Evolutionary conservation across 345 rosid genomes (phyloP), one percentile per base, ranked within the genome.

Genomic region (Clarkia xantiana): DNA sequence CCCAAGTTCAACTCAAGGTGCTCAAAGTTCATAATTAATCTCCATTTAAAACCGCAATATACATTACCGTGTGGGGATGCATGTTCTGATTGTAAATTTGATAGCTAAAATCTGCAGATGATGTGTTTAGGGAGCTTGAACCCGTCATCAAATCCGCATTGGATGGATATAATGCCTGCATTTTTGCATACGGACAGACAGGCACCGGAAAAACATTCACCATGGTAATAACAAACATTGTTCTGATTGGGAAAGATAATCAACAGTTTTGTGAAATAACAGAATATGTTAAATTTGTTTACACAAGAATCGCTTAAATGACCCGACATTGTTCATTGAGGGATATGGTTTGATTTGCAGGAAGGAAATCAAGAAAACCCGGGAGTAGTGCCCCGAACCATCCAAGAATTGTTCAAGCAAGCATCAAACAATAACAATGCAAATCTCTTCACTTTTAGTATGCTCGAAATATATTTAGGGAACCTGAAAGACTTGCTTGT

Each of bases 401-500:
- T 86, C 42, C 61, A 74, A 54, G 79, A 74, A 46, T 50, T 82
- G 45, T 67, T 86, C 57, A 70, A 72, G 58, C 87, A 74, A 65
- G 80, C 78, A 14, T 60, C 22, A 48, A 75, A 66, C 48, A 74
- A 79, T 61, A 82, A 76, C 61, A 71, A 76, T 62, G 48, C 47
- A 45, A 72, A 77, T 65, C 54, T 44, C 42, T 71, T 82, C 63
- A 67, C 47, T 10, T 86, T 80, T 65, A 86, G 95, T 49, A 86
- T 86, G 95, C 78, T 86, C 52, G 93, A 86, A 76, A 76, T 86
- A 49, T 86, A 86, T 69, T 48, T 78, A 79, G 93, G 95, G 54
- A 76, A 74, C 67, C 81, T 86, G 56, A 80, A 62, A 61, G 95
- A 86, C 62, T 60, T 86, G 65, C 80, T 86, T 40, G 57, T 70